Percentiles rank a stretch among this genome's conserved stretches.
Evolutionary conservation across 257 asterid genomes (phyloP).

Genomic region (Petunia secreta): DNA sequence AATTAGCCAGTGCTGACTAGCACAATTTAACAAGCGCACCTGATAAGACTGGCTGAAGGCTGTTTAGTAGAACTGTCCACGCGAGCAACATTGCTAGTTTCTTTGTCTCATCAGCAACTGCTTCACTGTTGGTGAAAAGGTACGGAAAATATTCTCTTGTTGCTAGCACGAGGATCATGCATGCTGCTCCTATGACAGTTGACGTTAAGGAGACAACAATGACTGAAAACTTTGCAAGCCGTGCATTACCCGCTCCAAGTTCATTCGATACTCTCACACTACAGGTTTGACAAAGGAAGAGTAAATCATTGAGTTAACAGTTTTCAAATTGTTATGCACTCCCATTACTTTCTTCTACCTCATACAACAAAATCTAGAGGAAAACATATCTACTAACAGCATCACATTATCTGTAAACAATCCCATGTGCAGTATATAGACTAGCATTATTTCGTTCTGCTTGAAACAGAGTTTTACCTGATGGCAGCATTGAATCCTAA

Average conservation of each 20-base stretch:
- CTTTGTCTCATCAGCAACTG: slow-evolving; percentile 71
- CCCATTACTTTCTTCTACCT: too few relatives aligned
- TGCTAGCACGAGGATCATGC: slow-evolving; percentile 49
- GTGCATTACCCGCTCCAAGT: slow-evolving; percentile 80
- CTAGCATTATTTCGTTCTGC: background rate
- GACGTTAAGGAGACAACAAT: slow-evolving; percentile 72
- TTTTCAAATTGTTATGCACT: background rate
- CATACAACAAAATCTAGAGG: background rate
- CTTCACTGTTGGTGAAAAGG: slow-evolving; percentile 69
- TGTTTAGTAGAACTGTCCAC: slow-evolving; percentile 60
- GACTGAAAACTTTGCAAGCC: slow-evolving; percentile 73
- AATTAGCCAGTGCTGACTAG: background rate
- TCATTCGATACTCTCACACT: slow-evolving; percentile 91
- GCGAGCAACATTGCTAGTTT: slow-evolving; percentile 63
- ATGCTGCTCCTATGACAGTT: slow-evolving; percentile 48
- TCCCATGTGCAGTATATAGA: background rate
- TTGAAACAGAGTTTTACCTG: slow-evolving; percentile 46
- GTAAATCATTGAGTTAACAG: background rate
- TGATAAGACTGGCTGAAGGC: slow-evolving; percentile 85
- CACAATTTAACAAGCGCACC: slow-evolving; percentile 43
- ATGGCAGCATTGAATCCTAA: slow-evolving; percentile 88
- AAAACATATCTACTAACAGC: too few relatives aligned
- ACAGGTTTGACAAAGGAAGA: slow-evolving; percentile 5
- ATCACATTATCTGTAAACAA: background rate
- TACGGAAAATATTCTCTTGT: slow-evolving; percentile 58